Percentiles rank a stretch among this genome's conserved stretches.
Evolutionary conservation across 768 basidiomycete species (phyloP).

Genomic region (Xerocomus brunneocitrinus): DNA sequence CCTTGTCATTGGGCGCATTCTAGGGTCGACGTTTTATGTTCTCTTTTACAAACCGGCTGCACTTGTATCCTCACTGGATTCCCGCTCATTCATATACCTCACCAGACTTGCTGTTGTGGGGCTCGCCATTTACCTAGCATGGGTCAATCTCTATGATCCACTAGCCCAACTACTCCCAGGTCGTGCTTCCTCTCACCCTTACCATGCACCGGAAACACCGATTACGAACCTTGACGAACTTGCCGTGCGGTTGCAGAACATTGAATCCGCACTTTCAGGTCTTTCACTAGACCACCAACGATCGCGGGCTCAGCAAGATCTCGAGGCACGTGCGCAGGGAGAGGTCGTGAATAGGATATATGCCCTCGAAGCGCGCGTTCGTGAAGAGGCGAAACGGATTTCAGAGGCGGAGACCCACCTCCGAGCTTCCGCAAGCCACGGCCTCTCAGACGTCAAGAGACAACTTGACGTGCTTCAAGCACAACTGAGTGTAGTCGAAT

Average conservation of each 20-base stretch:
- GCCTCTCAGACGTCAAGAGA: constrained; percentile 46
- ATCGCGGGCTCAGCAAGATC: constrained; percentile 47
- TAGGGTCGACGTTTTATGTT: constrained; percentile 48
- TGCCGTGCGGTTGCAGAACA: constrained; percentile 51
- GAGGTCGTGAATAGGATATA: constrained; percentile 55
- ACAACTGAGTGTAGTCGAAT: constrained; percentile 33
- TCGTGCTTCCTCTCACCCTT: constrained; percentile 34
- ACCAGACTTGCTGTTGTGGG: constrained; percentile 42
- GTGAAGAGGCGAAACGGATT: constrained; percentile 41
- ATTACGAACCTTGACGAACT: constrained; percentile 66
- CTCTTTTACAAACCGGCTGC: constrained; percentile 45
- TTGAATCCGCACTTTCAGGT: constrained; percentile 60
- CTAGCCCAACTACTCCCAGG: constrained; percentile 32
- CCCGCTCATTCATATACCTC: constrained; percentile 31
- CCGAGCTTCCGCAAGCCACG: constrained; percentile 41
- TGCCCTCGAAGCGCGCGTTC: constrained; percentile 50
- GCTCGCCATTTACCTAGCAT: constrained; percentile 40
- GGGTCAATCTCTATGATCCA: constrained; percentile 41
- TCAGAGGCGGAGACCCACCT: constrained; percentile 51
- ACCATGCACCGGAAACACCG: constrained; percentile 53
- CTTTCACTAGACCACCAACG: constrained; percentile 55
- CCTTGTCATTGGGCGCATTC: constrained; percentile 42
- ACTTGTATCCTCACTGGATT: constrained; percentile 33
- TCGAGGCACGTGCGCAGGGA: constrained; percentile 44
- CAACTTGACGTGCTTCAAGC: constrained; percentile 53